Conservation (phyloP, 352 stramenopile species). For the Blastocystis sp. region DNA sequence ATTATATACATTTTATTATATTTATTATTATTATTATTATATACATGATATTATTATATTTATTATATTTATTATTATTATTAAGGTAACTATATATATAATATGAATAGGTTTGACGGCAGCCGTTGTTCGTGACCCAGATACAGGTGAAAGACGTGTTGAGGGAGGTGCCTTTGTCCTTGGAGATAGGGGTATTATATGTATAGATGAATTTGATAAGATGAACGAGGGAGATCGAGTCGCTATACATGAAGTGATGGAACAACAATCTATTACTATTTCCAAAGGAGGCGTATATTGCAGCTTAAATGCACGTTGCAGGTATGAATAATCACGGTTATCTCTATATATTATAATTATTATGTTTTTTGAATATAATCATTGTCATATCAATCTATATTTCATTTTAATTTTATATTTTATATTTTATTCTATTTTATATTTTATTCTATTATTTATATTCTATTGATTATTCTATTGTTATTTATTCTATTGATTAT, state of each 20-base stretch:
- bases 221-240: conserved; percentile 92
- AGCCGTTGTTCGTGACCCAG: conserved; percentile 82
- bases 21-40: no score
- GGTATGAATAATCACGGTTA: neutral
- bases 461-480: no score
- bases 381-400: no score
- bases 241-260: conserved; percentile 98
- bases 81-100: no score
- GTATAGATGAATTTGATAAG: conserved; percentile 98
- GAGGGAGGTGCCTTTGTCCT: conserved; percentile 98
- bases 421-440: no score
- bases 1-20: no score
- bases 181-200: conserved; percentile 88
- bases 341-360: no score
- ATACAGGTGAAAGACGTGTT: conserved; percentile 67
- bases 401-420: no score
- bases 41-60: no score
- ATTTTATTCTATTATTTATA: no score
- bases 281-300: conserved; percentile 97
- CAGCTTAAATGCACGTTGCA: conserved; percentile 85
- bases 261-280: conserved; percentile 99
- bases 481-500: no score
- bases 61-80: conserved; percentile 59
- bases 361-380: no score
- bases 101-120: conserved; percentile 97